Conservation (phyloP, 2,329 filamentous ascomycete species). For the Aureobasidium sp. region DNA sequence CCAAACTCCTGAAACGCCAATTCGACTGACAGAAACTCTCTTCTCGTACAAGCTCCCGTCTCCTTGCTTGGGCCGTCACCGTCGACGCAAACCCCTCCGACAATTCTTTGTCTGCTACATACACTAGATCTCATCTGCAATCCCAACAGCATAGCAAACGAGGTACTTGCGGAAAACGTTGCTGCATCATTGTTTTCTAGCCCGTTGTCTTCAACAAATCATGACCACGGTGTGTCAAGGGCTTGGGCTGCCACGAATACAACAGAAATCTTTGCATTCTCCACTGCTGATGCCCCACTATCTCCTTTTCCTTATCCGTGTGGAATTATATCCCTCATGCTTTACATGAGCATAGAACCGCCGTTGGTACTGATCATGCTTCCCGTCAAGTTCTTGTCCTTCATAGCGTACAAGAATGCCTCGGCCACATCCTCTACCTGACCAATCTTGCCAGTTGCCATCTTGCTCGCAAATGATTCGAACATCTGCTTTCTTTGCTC, state of each 20-base stretch:
- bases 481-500: slow-evolving; percentile 25
- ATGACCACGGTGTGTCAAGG: neutral
- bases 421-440: slow-evolving; percentile 39
- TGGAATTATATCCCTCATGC: neutral
- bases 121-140: neutral
- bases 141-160: neutral
- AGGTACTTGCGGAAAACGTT: neutral
- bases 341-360: slow-evolving; percentile 26
- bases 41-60: neutral
- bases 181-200: neutral
- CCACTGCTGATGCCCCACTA: slow-evolving; percentile 6
- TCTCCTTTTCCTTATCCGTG: neutral
- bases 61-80: slow-evolving; percentile 2
- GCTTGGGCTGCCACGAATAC: slow-evolving; percentile 7
- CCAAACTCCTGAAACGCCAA: slow-evolving; percentile 8
- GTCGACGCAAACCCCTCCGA: neutral
- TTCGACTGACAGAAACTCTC: neutral
- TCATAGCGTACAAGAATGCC: slow-evolving; percentile 43
- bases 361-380: slow-evolving; percentile 39
- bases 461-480: slow-evolving; percentile 23
- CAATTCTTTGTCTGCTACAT: slow-evolving; percentile 1
- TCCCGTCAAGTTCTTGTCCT: slow-evolving; percentile 41
- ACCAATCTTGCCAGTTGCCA: slow-evolving; percentile 32
- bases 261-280: neutral
- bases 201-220: neutral